Base-by-base conservation (phyloP, 345 rosid genomes). In the Eucalyptus tenuipes region DNA sequence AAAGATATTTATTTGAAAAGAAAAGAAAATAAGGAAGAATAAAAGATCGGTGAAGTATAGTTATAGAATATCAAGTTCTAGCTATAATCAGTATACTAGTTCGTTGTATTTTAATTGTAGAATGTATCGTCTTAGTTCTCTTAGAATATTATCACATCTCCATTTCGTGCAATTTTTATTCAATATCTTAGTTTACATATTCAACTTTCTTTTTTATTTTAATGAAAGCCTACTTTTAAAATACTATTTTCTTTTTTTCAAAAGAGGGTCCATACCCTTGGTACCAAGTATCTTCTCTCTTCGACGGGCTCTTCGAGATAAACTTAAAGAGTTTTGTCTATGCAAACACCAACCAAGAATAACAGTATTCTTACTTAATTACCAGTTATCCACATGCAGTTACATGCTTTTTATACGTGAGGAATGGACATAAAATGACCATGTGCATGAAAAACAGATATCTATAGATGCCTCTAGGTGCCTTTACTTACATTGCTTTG, bases 51-150 rank as follows among this genome's bases (percentile, higher is more conserved):
- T 13, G 31, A 61, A 61, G 31, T 61, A 0, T 61, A 29, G 68
- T 61, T 61, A 61, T 61, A 29, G 68, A 59, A 0, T 61, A 61
- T 27, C 68, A 29, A 61, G 4, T 61, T 61, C 68, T 29, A 61
- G 14, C n/a, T 27, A 13, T 29, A 6, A 61, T 61, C 1, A 0
- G 0, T 61, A 61, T 27, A 61, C 68, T 27, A 0, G 16, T 61
- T 61, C 14, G 3, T 27, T 29, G 0, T 61, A 29, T 27, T 61
- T 61, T 12, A 61, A 27, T 61, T 61, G 33, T 27, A 27, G 15
- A 61, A 61, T 61, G 68, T 61, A 61, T 27, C 0, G 33, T 27
- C 68, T 61, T 13, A 61, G 68, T 27, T 61, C 68, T 61, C 68
- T 61, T 61, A 27, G 27, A 61, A 61, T 61, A 61, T 61, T 27